A percentile compares a stretch with the other conserved stretches of the same genome.
Evolutionary conservation across 164 flowering plant genomes (phyloP).

Genomic region (Kalanchoe fedtschenkoi): DNA sequence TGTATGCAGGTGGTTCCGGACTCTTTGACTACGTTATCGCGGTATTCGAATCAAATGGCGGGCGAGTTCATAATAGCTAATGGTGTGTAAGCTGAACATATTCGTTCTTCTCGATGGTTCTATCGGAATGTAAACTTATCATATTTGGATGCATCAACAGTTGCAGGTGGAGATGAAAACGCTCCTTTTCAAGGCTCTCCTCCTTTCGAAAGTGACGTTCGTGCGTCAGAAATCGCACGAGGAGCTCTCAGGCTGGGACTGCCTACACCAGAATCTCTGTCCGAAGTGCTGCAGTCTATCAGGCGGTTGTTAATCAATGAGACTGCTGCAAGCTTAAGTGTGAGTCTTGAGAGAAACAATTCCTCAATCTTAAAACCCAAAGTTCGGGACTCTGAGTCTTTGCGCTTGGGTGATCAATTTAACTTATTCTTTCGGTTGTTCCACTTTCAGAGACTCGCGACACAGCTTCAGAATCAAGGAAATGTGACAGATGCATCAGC

Average conservation of each 20-base stretch:
- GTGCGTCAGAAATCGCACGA: constrained; percentile 14
- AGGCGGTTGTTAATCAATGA: neutral
- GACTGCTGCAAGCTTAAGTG: neutral
- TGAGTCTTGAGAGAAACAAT: neutral
- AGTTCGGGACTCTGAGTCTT: neutral
- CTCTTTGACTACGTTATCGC: constrained; percentile 65
- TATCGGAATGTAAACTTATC: neutral
- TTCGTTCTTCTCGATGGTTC: neutral
- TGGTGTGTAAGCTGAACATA: constrained; percentile 23
- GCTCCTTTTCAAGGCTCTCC: constrained; percentile 21
- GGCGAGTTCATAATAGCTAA: constrained; percentile 33
- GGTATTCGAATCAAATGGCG: constrained; percentile 46
- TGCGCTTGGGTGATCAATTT: neutral
- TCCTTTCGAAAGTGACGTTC: constrained; percentile 15
- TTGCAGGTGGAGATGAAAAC: constrained; percentile 27
- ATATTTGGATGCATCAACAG: constrained; percentile 5
- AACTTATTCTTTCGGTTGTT: neutral
- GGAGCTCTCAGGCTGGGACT: constrained; percentile 32
- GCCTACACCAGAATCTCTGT: constrained; percentile 46
- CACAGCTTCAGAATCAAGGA: constrained; percentile 46
- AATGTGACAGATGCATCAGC: constrained; percentile 36
- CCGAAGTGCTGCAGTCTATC: neutral
- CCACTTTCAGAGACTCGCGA: constrained; percentile 47
- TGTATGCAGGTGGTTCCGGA: constrained; percentile 63
- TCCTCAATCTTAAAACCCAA: neutral